These are phyloP conservation scores for Amborella trichopoda DNA, from an alignment of 164 flowering plant genomes.

Conservation along the genomic window DNA sequence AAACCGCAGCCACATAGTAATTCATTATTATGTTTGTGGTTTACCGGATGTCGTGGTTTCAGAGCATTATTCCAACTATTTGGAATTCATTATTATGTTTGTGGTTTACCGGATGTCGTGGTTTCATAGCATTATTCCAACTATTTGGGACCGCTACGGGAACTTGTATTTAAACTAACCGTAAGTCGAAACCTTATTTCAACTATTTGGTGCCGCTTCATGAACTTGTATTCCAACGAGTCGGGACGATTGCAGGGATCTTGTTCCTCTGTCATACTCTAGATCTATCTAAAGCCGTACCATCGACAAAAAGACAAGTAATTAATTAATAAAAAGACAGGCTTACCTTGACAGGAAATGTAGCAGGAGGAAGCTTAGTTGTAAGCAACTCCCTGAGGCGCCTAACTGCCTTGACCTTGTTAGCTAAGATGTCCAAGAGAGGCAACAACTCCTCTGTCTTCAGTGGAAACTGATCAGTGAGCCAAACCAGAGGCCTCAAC, in stretches of 20 bases:
- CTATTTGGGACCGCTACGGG: not conserved
- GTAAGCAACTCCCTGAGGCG: constrained; percentile 80
- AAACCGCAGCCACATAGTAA: no score
- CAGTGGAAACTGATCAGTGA: constrained; percentile 90
- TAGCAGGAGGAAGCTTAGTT: constrained; percentile 84
- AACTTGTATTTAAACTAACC: not conserved
- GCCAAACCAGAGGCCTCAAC: constrained; percentile 77
- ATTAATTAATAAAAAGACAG: not conserved
- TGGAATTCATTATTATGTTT: no score
- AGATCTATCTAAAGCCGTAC: not conserved
- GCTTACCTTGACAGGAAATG: constrained; percentile 92
- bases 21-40: no score
- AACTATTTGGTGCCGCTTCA: not conserved
- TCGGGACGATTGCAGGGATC: no score
- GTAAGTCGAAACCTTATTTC: not conserved
- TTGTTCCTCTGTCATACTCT: no score
- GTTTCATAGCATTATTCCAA: no score
- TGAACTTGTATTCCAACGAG: no score
- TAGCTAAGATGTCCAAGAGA: constrained; percentile 82
- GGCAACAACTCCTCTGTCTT: constrained; percentile 88
- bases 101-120: no score
- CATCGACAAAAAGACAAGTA: not conserved
- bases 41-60: no score
- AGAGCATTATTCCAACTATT: no score
- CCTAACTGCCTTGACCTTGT: constrained; percentile 82